Conservation (phyloP, 805 yeast genomes). For the Candida khao-thaluensis region DNA sequence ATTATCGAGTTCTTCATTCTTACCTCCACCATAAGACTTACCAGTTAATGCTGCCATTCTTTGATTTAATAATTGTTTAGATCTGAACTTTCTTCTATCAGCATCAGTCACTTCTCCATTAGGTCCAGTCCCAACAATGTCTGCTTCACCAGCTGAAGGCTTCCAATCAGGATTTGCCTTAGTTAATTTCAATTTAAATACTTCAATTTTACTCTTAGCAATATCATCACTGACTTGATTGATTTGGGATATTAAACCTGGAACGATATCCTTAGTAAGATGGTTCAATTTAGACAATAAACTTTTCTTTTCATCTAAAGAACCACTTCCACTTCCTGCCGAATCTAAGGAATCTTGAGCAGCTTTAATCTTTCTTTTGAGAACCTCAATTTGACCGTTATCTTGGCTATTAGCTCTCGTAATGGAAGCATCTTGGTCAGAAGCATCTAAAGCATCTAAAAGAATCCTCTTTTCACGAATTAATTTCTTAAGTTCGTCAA, state of each 20-base stretch:
- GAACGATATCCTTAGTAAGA: slow-evolving; percentile 67
- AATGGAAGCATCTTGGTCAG: slow-evolving; percentile 47
- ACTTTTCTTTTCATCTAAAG: slow-evolving; percentile 47
- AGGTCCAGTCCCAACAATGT: slow-evolving; percentile 77
- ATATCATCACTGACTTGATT: slow-evolving; percentile 66
- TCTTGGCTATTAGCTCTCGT: slow-evolving; percentile 28
- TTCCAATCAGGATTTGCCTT: slow-evolving; percentile 66
- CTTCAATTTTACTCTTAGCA: slow-evolving; percentile 60
- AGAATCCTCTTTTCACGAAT: slow-evolving; percentile 71
- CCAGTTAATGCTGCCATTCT: slow-evolving; percentile 95
- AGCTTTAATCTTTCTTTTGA: slow-evolving; percentile 59
- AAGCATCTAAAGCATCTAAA: slow-evolving; percentile 68
- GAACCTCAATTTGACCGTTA: slow-evolving; percentile 56
- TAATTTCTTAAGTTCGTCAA: slow-evolving; percentile 58
- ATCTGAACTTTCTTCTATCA: slow-evolving; percentile 76
- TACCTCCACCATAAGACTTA: slow-evolving; percentile 39
- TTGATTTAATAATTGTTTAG: slow-evolving; percentile 74
- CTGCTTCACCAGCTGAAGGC: slow-evolving; percentile 33
- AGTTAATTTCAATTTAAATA: slow-evolving; percentile 54
- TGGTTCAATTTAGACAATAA: slow-evolving; percentile 56
- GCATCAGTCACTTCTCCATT: slow-evolving; percentile 82
- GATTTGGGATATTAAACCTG: slow-evolving; percentile 64
- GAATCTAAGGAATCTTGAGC: slow-evolving; percentile 40
- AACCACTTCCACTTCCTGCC: slow-evolving; percentile 26
- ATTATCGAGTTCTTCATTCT: slow-evolving; percentile 54